These are phyloP conservation scores for Nelumbo lutea DNA, from an alignment of 164 flowering plant species.

Conservation along the genomic window DNA sequence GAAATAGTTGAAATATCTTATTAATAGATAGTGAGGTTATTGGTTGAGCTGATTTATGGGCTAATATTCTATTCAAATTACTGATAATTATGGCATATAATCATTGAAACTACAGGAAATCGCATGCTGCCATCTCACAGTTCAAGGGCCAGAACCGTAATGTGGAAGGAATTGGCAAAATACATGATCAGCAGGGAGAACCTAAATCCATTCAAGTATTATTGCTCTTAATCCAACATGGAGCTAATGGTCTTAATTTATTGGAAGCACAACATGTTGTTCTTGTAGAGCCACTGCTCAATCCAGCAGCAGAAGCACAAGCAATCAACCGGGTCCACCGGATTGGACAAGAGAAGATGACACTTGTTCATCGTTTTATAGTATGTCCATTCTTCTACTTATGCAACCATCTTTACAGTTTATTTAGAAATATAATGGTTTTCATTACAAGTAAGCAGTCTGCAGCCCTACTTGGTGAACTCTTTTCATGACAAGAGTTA, in stretches of 20 bases:
- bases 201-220: slow-evolving; percentile 53
- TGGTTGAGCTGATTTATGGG: not conserved
- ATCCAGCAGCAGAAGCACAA: slow-evolving; percentile 97
- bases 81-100: slow-evolving; percentile 1
- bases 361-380: slow-evolving; percentile 86
- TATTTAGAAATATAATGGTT: not conserved
- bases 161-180: slow-evolving; percentile 19
- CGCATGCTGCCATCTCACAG: slow-evolving; percentile 64
- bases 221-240: slow-evolving; percentile 79
- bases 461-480: not conserved
- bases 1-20: not conserved
- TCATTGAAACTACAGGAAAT: slow-evolving; percentile 46
- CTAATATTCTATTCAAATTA: not conserved
- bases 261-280: slow-evolving; percentile 94
- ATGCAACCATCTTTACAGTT: not conserved
- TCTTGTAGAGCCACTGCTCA: slow-evolving; percentile 88
- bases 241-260: slow-evolving; percentile 96
- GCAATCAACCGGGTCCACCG: slow-evolving; percentile 94
- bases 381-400: slow-evolving; percentile 37
- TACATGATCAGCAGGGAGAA: slow-evolving; percentile 21
- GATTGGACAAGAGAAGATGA: slow-evolving; percentile 70
- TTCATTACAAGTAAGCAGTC: not conserved
- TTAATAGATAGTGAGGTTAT: not conserved
- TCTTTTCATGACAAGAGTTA: too few relatives aligned
- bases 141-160: slow-evolving; percentile 50